These are phyloP conservation scores for Claviceps purpurea DNA, from an alignment of 2,329 filamentous ascomycete genomes.

Conservation along the genomic window DNA sequence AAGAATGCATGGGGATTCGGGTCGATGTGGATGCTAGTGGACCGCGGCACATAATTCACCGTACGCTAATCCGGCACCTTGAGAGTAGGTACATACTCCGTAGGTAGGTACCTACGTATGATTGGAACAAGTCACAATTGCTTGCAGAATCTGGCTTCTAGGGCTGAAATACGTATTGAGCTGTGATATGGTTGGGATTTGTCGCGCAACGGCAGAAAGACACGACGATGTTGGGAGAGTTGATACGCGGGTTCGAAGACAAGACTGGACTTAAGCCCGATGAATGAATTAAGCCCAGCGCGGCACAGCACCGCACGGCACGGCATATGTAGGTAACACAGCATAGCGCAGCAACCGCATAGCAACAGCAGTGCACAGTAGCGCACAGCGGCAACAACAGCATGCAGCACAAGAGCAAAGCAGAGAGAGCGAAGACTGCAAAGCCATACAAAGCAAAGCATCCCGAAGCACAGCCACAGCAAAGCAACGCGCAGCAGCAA, in stretches of 20 bases:
- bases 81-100: background rate
- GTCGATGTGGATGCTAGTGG: background rate
- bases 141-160: background rate
- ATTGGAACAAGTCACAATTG: background rate
- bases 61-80: background rate
- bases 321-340: too few species aligned
- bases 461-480: background rate
- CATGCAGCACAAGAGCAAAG: background rate
- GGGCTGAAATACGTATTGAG: background rate
- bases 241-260: too few species aligned
- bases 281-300: too few species aligned
- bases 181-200: too few species aligned
- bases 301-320: too few species aligned
- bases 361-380: background rate
- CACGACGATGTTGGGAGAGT: too few species aligned
- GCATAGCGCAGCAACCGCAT: background rate
- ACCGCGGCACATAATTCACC: background rate
- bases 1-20: too few species aligned
- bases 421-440: too few species aligned
- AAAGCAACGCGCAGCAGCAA: background rate
- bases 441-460: background rate
- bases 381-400: background rate
- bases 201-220: too few species aligned
- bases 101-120: background rate
- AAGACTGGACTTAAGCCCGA: too few species aligned